Conservation (phyloP, 805 yeast species). For the Suhomyces sp. region DNA sequence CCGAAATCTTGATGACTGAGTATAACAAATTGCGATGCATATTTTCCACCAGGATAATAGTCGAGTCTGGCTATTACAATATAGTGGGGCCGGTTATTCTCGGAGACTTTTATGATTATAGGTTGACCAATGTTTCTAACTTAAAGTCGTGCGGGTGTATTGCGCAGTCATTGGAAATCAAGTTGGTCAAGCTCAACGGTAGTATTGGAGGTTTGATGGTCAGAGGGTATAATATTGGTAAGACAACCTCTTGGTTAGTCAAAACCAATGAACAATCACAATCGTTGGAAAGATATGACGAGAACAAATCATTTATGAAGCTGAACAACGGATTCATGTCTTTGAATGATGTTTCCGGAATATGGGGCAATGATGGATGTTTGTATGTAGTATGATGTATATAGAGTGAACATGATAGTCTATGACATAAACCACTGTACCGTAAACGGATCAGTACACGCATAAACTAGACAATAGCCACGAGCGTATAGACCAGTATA, state of each 20-base stretch:
- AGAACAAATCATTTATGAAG: slow-evolving; percentile 24
- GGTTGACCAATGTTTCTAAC: slow-evolving; percentile 39
- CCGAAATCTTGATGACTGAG: slow-evolving; percentile 17
- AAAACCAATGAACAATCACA: background rate
- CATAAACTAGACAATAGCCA: background rate
- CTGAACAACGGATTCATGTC: slow-evolving; percentile 40
- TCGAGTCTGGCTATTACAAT: slow-evolving; percentile 46
- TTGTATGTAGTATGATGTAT: slow-evolving; percentile 42
- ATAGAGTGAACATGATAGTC: background rate
- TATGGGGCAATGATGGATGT: slow-evolving; percentile 72
- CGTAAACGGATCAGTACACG: background rate
- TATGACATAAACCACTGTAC: background rate
- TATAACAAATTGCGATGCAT: slow-evolving; percentile 44
- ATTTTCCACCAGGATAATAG: slow-evolving; percentile 49
- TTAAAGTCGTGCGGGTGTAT: slow-evolving; percentile 54
- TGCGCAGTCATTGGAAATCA: slow-evolving; percentile 58
- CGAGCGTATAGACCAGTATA: no score
- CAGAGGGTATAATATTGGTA: slow-evolving; percentile 69
- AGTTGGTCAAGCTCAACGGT: slow-evolving; percentile 37
- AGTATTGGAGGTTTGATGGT: slow-evolving; percentile 49
- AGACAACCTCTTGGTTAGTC: slow-evolving; percentile 21
- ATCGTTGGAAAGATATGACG: slow-evolving; percentile 13
- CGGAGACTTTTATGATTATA: slow-evolving; percentile 61
- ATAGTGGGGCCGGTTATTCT: slow-evolving; percentile 57
- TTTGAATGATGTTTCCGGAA: slow-evolving; percentile 48